These are phyloP conservation scores for Fennellomyces sp. DNA, from an alignment of 371 early-diverging fungal genomes.

Conservation along the genomic window DNA sequence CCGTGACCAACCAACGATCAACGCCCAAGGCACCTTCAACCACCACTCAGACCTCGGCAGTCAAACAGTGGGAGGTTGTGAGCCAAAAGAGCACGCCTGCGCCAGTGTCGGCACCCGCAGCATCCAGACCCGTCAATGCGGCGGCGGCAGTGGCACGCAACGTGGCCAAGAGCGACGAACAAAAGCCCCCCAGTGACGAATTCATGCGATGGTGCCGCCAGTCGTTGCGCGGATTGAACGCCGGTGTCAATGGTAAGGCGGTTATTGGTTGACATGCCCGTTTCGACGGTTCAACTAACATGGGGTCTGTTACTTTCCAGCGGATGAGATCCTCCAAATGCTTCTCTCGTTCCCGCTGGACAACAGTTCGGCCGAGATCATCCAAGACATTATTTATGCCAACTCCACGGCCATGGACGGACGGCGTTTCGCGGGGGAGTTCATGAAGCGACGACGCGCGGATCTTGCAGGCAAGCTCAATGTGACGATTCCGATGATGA, in stretches of 20 bases:
- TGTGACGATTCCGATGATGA: conserved; percentile 30
- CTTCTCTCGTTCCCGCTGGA: conserved; percentile 78
- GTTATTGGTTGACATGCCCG: background rate
- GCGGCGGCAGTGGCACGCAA: conserved; percentile 20
- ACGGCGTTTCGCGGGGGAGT: conserved; percentile 80
- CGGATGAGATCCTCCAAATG: conserved; percentile 79
- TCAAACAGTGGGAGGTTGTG: no score
- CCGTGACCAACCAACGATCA: conserved; percentile 41
- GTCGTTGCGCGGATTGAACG: conserved; percentile 65
- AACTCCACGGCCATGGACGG: conserved; percentile 76
- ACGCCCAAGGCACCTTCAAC: conserved; percentile 28
- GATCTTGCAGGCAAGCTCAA: conserved; percentile 63
- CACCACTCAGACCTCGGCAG: conserved; percentile 13
- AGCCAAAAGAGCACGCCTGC: no score
- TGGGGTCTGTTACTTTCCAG: conserved; percentile 14
- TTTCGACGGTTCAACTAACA: no score
- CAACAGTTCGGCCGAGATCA: conserved; percentile 73
- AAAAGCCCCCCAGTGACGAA: conserved; percentile 67
- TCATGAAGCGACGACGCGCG: conserved; percentile 76
- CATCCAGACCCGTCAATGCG: conserved; percentile 22
- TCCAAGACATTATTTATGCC: conserved; percentile 81
- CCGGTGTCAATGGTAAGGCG: conserved; percentile 60
- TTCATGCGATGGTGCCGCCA: conserved; percentile 80
- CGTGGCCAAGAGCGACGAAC: conserved; percentile 23
- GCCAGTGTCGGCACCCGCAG: conserved; percentile 3